Evolutionary conservation across 2,329 filamentous ascomycete genomes (phyloP), one percentile per base, ranked within the genome.

Genomic region (Beauveria asiatica): DNA sequence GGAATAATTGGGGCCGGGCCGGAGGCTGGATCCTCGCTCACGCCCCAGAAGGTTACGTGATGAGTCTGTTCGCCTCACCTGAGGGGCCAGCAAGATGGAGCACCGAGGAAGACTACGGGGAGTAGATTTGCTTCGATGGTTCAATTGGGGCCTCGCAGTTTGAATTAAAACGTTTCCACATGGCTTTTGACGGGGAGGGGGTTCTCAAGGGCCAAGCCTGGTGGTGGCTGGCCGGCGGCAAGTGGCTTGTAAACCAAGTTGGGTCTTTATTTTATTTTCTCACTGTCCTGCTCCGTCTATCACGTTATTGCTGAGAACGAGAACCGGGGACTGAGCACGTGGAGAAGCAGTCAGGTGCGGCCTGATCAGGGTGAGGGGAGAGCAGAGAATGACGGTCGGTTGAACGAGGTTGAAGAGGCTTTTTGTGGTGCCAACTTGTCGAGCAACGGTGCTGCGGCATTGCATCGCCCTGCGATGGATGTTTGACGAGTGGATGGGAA

Each of bases 61-160:
- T 53, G 44, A 37, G 45, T 44, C 45, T 49, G 54, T 57, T 57
- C 54, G 42, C 54, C 54, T 46, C 54, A 57, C 42, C 54, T 48
- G 54, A 49, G 27, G 27, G 54, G 42, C 41, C 19, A 57, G 33
- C 13, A 49, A 30, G 45, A 48, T 30, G 41, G 23, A 27, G 50
- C 30, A 17, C 39, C 19, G 25, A 8, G 50, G 37, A 55, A 41
- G 19, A 16, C 19, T 41, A 23, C 23, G 23, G 23, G 23, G 23
- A 23, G 23, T 23, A 45, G 52, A 45, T 53, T 53, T 25, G 25
- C 27, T 42, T 54, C 3, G 17, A 30, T 23, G 37, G 17, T 19
- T 33, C 50, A 52, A 21, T 52, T 52, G 46, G 46, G 16, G 46
- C 25, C 16, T 30, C 7, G 46, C 23, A n/a, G 46, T 27, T 53